Evolutionary conservation across 495 filamentous ascomycete species (phyloP).

Genomic region (Lepidopterella palustris): DNA sequence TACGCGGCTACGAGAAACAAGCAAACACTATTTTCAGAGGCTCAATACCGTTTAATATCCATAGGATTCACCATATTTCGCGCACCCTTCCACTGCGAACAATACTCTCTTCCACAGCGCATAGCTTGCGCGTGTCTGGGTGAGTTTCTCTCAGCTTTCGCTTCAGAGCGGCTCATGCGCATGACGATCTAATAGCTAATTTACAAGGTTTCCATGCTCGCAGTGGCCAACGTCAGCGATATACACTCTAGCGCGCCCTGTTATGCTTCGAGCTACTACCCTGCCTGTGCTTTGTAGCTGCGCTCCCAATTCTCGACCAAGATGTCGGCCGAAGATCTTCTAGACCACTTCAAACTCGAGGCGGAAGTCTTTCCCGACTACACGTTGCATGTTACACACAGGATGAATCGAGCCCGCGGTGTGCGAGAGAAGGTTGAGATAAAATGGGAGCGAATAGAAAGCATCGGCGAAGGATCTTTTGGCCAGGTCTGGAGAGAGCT

Average conservation of each 20-base stretch:
- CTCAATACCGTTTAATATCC: background rate
- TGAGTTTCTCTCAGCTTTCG: background rate
- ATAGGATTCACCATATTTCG: background rate
- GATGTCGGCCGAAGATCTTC: conserved; percentile 10
- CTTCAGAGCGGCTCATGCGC: background rate
- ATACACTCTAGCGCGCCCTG: background rate
- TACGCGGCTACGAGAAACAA: background rate
- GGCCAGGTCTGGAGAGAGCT: conserved; percentile 19
- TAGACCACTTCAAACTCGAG: conserved; percentile 17
- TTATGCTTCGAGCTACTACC: background rate
- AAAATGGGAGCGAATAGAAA: conserved; percentile 2
- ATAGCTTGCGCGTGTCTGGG: background rate
- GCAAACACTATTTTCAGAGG: background rate
- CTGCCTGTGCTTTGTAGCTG: background rate
- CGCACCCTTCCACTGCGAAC: background rate
- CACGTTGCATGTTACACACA: conserved; percentile 14
- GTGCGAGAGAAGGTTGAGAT: conserved; percentile 12
- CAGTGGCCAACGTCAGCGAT: background rate
- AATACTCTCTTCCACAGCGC: background rate
- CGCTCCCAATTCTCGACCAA: background rate
- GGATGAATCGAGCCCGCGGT: conserved; percentile 3
- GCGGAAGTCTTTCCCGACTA: conserved; percentile 5
- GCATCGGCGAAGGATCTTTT: conserved; percentile 14
- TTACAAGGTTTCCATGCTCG: background rate
- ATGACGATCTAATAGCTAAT: background rate